phyloP scores from a whole-genome alignment of 805 yeast genomes.

The Pichia californica region DNA sequence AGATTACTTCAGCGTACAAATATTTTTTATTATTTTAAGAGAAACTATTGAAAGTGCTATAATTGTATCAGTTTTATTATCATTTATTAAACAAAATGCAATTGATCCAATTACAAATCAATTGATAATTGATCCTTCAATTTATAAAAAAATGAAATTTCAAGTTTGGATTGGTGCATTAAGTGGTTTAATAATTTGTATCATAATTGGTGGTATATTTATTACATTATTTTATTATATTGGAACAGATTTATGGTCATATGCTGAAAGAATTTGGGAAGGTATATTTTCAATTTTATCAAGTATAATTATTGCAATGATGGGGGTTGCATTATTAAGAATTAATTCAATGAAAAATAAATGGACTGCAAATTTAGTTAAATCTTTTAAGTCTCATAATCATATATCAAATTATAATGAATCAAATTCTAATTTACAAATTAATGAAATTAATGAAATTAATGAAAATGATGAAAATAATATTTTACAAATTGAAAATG shows the following conservation, averaged over 20 bases:
- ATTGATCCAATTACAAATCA: conserved; percentile 26
- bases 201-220: conserved; percentile 66
- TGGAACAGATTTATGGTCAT: conserved; percentile 82
- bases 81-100: conserved; percentile 57
- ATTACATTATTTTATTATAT: conserved; percentile 64
- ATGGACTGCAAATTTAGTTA: conserved; percentile 54
- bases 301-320: conserved; percentile 68
- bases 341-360: conserved; percentile 77
- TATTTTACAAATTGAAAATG: neutral
- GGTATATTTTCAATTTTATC: conserved; percentile 76
- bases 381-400: conserved; percentile 19
- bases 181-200: conserved; percentile 61
- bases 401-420: neutral
- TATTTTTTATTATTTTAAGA: conserved; percentile 64
- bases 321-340: conserved; percentile 81
- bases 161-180: conserved; percentile 84
- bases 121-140: conserved; percentile 21
- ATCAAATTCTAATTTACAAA: no score
- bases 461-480: neutral
- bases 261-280: conserved; percentile 86
- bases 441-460: neutral
- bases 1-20: conserved; percentile 61
- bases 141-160: conserved; percentile 41
- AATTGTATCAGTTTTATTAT: conserved; percentile 65
- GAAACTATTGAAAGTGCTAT: conserved; percentile 75